These are phyloP conservation scores for Suillus fuscotomentosus DNA, from an alignment of 768 basidiomycete genomes.

Conservation along the genomic window DNA sequence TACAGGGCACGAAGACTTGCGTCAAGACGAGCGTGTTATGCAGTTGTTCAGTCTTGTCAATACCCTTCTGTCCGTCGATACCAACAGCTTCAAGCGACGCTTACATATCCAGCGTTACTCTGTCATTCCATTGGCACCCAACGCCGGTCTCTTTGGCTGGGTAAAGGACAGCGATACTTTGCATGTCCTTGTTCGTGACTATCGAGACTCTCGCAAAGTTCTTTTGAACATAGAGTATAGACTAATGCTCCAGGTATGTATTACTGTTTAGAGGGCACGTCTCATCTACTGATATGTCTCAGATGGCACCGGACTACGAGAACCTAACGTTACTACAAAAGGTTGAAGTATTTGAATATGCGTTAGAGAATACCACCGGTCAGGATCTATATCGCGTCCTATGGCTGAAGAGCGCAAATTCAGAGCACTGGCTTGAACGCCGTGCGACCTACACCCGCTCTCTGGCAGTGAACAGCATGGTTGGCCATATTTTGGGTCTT, in stretches of 20 bases:
- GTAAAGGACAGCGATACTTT: constrained; percentile 94
- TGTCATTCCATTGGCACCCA: constrained; percentile 93
- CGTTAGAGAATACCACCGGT: constrained; percentile 96
- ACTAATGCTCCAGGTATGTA: constrained; percentile 88
- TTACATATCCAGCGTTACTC: constrained; percentile 92
- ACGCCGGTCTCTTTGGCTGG: constrained; percentile 94
- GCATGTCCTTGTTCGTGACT: constrained; percentile 94
- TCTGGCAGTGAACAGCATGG: constrained; percentile 96
- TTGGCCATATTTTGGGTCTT: constrained; percentile 94
- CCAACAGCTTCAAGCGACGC: constrained; percentile 93
- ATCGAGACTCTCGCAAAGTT: constrained; percentile 94
- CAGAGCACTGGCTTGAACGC: constrained; percentile 97
- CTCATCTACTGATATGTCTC: constrained; percentile 8
- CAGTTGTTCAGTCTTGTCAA: constrained; percentile 98
- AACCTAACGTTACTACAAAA: constrained; percentile 92
- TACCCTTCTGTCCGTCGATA: constrained; percentile 88
- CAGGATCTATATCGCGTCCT: constrained; percentile 96
- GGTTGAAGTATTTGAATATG: constrained; percentile 99
- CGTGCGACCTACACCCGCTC: constrained; percentile 95
- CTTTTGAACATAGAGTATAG: constrained; percentile 97
- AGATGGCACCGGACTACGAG: constrained; percentile 99
- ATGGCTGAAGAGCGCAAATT: constrained; percentile 94
- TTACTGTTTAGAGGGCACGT: constrained; percentile 65
- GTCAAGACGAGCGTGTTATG: constrained; percentile 99
- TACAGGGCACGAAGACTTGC: constrained; percentile 94